Evolutionary conservation across 1,284 basidiomycete species (phyloP), one percentile per base, ranked within the genome.

Genomic region (Inonotus hispidus): DNA sequence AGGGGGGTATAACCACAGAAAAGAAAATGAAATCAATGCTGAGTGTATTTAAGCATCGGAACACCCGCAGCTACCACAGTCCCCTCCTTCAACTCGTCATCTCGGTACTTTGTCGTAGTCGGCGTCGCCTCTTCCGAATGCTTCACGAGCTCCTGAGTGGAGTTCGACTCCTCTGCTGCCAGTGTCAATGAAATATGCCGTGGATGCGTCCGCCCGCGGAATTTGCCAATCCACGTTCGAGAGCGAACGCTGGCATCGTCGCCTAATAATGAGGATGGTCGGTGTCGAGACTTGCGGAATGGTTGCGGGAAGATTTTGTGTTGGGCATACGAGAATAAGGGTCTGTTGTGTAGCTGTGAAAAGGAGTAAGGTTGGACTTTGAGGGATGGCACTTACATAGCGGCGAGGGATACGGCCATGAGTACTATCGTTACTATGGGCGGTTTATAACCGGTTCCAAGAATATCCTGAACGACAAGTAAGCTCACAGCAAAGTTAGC

Each of bases 371-470:
- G 8, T 16, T n/a, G 14, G 2, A 35, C 23, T 7, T 32, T 35
- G 32, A 27, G n/a, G 23, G 52, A 58, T 32, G 38, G 37, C 16
- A 72, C 77, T 59, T 68, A 79, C 76, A 72, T 78, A 13, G 78
- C 65, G 49, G 64, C 77, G 56, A 83, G 62, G 3, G 83, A 82
- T 19, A 72, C 73, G n/a, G 71, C 76, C 8, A 85, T 62, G 39
- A 79, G 68, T 56, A 83, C 73, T 60, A 77, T 71, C 1, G 81
- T 81, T 35, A 71, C 67, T 45, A 74, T 60, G 2, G 75, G 69
- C 27, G 84, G 82, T 10, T 73, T 71, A 66, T 84, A 85, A 1
- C 75, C 77, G 53, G 71, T 72, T 32, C 68, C 67, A 27, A 78
- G 61, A 37, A 80, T 77, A 64, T 80, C 79, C 82, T 84, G 64